These are phyloP conservation scores for Linum lewisii DNA, from an alignment of 345 rosid genomes.

Conservation along the genomic window DNA sequence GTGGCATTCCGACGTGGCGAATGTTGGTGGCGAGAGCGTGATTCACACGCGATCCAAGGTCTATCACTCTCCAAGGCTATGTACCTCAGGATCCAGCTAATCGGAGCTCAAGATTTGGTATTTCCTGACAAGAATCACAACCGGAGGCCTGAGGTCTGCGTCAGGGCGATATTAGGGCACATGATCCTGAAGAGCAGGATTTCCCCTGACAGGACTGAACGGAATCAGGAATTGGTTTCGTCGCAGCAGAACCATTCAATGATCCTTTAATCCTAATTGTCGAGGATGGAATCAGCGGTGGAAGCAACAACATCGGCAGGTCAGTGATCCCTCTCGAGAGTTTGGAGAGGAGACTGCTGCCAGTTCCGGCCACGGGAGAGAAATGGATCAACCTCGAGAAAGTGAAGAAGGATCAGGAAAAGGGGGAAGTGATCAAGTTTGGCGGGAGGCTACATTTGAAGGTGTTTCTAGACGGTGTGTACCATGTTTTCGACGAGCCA, in stretches of 20 bases:
- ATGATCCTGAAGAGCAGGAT: constrained; percentile 23
- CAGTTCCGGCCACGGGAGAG: constrained; percentile 10
- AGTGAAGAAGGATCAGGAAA: constrained; percentile 14
- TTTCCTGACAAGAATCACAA: constrained; percentile 13
- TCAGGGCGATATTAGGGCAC: constrained; percentile 28
- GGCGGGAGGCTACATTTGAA: constrained; percentile 31
- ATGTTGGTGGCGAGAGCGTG: constrained; percentile 20
- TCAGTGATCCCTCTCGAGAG: constrained; percentile 23
- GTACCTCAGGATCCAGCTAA: constrained; percentile 32
- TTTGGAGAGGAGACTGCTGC: constrained; percentile 24
- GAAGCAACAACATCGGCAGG: constrained; percentile 31
- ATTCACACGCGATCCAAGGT: constrained; percentile 25
- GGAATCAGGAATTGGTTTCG: constrained; percentile 51
- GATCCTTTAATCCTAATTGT: constrained; percentile 33
- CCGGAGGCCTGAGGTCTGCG: constrained; percentile 24
- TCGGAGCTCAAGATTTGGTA: constrained; percentile 38
- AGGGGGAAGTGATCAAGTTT: constrained; percentile 27
- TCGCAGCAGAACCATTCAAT: constrained; percentile 49
- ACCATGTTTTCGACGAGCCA: constrained; percentile 51
- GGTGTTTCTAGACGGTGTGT: constrained; percentile 43
- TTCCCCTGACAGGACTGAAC: constrained; percentile 20
- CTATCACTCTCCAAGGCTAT: constrained; percentile 32
- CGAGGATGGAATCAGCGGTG: constrained; percentile 23
- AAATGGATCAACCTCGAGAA: constrained; percentile 35
- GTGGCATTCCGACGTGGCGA: constrained; percentile 35